Conservation (phyloP, 768 basidiomycete genomes). For the Suillus clintonianus region DNA sequence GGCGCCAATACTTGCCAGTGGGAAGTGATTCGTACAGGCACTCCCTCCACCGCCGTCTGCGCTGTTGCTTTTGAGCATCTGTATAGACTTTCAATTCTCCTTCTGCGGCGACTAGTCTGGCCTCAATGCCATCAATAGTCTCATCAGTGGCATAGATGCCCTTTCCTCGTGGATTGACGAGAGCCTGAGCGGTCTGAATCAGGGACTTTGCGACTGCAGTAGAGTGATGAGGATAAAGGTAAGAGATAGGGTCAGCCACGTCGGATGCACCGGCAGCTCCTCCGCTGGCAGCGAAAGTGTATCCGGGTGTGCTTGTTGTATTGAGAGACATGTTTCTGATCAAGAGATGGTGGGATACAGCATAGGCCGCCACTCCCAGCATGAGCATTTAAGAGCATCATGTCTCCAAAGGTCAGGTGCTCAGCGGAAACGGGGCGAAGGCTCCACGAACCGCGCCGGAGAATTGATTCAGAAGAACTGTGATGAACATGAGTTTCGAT, state of each 20-base stretch:
- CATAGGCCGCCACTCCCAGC: no score
- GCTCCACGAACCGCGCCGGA: no score
- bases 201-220: constrained; percentile 43
- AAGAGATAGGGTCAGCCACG: constrained; percentile 19
- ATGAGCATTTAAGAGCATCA: no score
- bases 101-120: constrained; percentile 37
- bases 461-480: no score
- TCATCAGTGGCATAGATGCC: constrained; percentile 60
- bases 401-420: no score
- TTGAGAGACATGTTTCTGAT: constrained; percentile 19
- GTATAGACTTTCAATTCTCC: constrained; percentile 25
- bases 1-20: constrained; percentile 31
- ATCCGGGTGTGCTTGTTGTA: constrained; percentile 24
- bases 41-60: constrained; percentile 46
- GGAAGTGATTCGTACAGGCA: constrained; percentile 44
- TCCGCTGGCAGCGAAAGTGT: constrained; percentile 32
- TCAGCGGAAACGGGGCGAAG: no score
- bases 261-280: constrained; percentile 6
- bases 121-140: constrained; percentile 44
- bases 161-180: constrained; percentile 50
- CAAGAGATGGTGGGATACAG: constrained; percentile 4
- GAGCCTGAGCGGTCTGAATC: constrained; percentile 43
- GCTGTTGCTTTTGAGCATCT: constrained; percentile 40
- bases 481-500: no score
- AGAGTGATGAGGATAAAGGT: constrained; percentile 43